phyloP scores from a whole-genome alignment of 2,329 filamentous ascomycete species.

The Ampelomyces quisqualis region DNA sequence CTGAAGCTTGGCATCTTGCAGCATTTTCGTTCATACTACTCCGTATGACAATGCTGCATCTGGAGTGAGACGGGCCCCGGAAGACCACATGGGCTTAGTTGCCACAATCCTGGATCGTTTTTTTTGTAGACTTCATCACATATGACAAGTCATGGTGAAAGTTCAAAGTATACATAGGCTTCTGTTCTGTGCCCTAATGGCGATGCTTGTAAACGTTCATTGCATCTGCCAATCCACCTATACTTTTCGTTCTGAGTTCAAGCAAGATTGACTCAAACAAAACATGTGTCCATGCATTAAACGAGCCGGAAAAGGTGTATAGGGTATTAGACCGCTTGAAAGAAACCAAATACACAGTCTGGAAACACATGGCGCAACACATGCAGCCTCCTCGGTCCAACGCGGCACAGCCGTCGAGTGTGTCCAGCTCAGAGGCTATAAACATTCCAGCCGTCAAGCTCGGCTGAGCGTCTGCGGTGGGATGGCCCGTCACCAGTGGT shows the following conservation, averaged over 20 bases:
- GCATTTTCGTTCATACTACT: constrained; percentile 3
- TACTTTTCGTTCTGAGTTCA: constrained; percentile 33
- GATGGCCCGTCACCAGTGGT: constrained; percentile 10
- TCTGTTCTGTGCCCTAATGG: constrained; percentile 23
- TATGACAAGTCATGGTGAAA: neutral
- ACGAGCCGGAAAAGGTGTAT: constrained; percentile 25
- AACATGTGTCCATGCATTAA: constrained; percentile 24
- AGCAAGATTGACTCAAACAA: constrained; percentile 24
- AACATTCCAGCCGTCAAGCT: constrained; percentile 65
- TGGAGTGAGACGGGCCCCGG: constrained; percentile 13
- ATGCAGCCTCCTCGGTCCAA: constrained; percentile 12
- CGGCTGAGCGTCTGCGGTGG: constrained; percentile 18
- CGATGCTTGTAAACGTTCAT: constrained; percentile 23
- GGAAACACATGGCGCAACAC: constrained; percentile 15
- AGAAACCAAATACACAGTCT: constrained; percentile 13
- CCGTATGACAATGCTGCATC: constrained; percentile 5
- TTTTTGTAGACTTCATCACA: neutral
- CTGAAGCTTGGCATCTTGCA: constrained; percentile 10
- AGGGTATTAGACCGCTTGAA: constrained; percentile 27
- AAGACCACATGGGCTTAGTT: constrained; percentile 6
- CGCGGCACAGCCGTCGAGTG: constrained; percentile 9
- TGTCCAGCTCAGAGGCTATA: constrained; percentile 54
- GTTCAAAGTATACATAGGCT: constrained; percentile 14
- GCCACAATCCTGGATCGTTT: neutral
- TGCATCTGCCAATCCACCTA: constrained; percentile 25